Conservation (phyloP, 1,284 basidiomycete species). For the Ceratobasidium theobromae region DNA sequence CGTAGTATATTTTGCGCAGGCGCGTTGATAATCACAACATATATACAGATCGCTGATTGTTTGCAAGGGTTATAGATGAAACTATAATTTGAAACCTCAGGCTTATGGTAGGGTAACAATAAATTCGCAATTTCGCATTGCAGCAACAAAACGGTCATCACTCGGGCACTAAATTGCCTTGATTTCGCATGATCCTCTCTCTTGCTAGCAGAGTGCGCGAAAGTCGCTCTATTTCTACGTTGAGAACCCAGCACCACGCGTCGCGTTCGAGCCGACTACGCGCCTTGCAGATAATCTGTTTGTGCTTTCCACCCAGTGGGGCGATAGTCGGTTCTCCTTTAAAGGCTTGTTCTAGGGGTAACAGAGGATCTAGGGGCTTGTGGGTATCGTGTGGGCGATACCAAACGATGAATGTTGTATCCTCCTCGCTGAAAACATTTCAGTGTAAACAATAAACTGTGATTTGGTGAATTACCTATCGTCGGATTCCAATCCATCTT, state of each 20-base stretch:
- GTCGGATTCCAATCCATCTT: slow-evolving; percentile 75
- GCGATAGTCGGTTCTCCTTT: slow-evolving; percentile 47
- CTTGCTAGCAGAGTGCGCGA: slow-evolving; percentile 41
- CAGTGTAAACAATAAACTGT: neutral
- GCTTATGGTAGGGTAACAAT: neutral
- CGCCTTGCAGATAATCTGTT: slow-evolving; percentile 67
- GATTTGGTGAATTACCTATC: slow-evolving; percentile 45
- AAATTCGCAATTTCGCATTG: too few species aligned
- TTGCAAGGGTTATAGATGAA: too few species aligned
- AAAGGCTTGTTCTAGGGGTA: neutral
- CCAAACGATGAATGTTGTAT: slow-evolving; percentile 71
- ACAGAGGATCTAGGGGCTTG: slow-evolving; percentile 11
- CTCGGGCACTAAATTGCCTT: slow-evolving; percentile 20
- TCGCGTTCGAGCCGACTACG: slow-evolving; percentile 80
- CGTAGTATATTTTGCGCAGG: too few species aligned
- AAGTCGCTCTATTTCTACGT: slow-evolving; percentile 78
- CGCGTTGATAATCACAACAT: too few species aligned
- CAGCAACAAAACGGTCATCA: too few species aligned
- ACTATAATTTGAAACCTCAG: too few species aligned
- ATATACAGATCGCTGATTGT: too few species aligned
- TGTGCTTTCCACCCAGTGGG: slow-evolving; percentile 60
- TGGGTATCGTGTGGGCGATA: slow-evolving; percentile 35
- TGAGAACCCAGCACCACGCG: slow-evolving; percentile 84
- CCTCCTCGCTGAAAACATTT: slow-evolving; percentile 55
- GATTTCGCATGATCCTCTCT: slow-evolving; percentile 41